Evolutionary conservation across 257 asterid species (phyloP).

Genomic region (Solanum rostratum): DNA sequence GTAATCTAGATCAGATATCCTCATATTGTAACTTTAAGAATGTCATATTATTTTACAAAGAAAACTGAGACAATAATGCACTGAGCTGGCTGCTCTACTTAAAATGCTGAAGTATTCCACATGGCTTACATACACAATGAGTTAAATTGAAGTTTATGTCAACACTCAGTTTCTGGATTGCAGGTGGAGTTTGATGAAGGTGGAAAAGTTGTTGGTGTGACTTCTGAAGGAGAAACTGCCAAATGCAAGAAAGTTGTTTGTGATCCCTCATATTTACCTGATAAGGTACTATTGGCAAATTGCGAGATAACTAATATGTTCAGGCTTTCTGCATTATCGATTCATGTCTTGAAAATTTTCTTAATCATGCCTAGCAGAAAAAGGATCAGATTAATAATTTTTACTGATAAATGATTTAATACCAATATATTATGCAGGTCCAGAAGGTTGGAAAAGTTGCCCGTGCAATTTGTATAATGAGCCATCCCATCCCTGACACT

Average conservation of each 20-base stretch:
- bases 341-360: neutral
- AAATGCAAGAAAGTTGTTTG: constrained; percentile 96
- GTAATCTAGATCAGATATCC: neutral
- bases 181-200: constrained; percentile 80
- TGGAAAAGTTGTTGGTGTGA: constrained; percentile 80
- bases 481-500: constrained; percentile 96
- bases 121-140: neutral
- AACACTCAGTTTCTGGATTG: neutral
- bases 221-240: constrained; percentile 99
- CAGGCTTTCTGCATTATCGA: neutral
- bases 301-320: neutral
- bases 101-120: neutral
- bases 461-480: constrained; percentile 89
- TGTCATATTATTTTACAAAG: neutral
- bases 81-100: neutral
- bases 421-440: constrained; percentile 37
- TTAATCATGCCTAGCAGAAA: neutral
- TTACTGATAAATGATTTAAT: neutral
- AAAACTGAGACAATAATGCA: neutral
- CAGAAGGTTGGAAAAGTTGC: constrained; percentile 83
- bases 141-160: neutral
- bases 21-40: neutral
- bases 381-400: constrained; percentile 5
- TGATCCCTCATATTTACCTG: constrained; percentile 81
- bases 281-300: constrained; percentile 40